Conservation (phyloP, 2,329 filamentous ascomycete species). For the Lecanicillium sp. region DNA sequence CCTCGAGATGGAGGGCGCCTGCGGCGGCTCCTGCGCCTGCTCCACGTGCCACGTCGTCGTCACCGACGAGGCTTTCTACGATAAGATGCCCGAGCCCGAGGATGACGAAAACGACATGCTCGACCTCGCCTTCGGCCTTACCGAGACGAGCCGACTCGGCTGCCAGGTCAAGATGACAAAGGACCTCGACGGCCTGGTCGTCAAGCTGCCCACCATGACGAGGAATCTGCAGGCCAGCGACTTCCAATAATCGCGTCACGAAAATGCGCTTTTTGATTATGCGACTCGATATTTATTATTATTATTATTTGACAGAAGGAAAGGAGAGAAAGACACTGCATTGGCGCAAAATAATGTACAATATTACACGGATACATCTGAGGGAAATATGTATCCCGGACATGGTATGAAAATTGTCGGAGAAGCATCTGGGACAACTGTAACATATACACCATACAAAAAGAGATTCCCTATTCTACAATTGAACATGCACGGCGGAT, state of each 20-base stretch:
- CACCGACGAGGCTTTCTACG: constrained; percentile 63
- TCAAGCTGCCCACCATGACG: constrained; percentile 87
- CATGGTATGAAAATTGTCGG: neutral
- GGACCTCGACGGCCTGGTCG: constrained; percentile 78
- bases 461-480: constrained; percentile 11
- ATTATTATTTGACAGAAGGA: no score
- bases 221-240: constrained; percentile 94
- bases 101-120: constrained; percentile 88
- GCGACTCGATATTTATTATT: no score
- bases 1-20: constrained; percentile 97
- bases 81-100: constrained; percentile 70
- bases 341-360: no score
- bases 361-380: neutral
- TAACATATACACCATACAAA: constrained; percentile 2
- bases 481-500: neutral
- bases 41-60: constrained; percentile 92
- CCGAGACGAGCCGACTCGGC: constrained; percentile 75
- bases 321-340: no score
- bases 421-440: constrained; percentile 2
- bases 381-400: neutral
- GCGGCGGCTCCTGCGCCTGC: constrained; percentile 88
- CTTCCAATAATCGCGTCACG: constrained; percentile 51
- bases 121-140: constrained; percentile 82
- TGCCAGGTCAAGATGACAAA: constrained; percentile 91
- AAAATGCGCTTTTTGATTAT: no score